Base-by-base conservation (phyloP, 2,329 filamentous ascomycete species). In the Ceratocystis variospora region DNA sequence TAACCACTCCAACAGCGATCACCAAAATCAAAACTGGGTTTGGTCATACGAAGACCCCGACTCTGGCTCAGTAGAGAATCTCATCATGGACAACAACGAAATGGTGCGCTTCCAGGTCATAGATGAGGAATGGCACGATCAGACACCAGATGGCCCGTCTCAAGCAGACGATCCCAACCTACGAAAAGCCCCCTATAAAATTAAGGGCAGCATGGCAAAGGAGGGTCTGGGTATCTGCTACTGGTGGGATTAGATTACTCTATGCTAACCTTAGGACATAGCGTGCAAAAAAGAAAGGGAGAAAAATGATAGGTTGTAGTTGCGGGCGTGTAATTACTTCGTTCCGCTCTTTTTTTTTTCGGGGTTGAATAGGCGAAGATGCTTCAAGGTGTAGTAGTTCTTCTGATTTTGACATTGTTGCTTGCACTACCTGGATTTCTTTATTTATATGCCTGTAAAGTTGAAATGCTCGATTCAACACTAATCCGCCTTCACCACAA, bases 61-160 rank as follows among this genome's bases (percentile, higher is more conserved):
- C 25, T 53, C 59, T 28, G 63, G 57, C 46, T 50, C 63, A 1
- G 48, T 63, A 28, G 81, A 86, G 17, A 81, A 86, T 33, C 84
- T 96, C 70, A 96, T 88, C 74, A 96, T 94, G 75, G 94, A 99
- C 75, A 87, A 87, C 71, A 87, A 93, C 72, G 94, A 97, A 77
- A 85, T 88, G 71, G 92, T 96, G 33, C 84, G 93, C 50, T 88
- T 97, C 72, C 83, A 90, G 25, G 86, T 97, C 50, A 85, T 95
- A 71, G 83, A 87, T 63, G 94, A 99, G 76, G 84, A 89, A 70
- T 99, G 94, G 91, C 84, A 90, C 68, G 93, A 97, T 74, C 88
- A 96, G 75, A 86, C 88, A 53, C 87, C 93, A 0, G 81, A 83
- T 67, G 85, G 86, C 63, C 83, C 87, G 45, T 75, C 79, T 2